Conservation (phyloP, 176 grass and related monocot genomes). For the Stipa capillata region DNA sequence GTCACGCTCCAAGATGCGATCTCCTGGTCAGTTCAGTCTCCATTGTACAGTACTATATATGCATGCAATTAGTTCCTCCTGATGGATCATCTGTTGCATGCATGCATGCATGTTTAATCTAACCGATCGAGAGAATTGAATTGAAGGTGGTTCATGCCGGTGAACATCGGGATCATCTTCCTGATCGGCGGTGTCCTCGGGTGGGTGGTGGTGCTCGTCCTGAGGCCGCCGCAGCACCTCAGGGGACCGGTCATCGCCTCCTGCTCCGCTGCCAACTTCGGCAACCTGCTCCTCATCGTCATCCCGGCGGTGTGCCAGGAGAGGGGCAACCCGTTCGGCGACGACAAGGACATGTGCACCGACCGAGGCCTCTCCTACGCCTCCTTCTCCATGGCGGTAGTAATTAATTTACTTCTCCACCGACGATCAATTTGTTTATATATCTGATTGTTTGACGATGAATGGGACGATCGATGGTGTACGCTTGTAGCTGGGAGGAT, state of each 20-base stretch:
- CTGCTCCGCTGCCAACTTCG: slow-evolving; percentile 61
- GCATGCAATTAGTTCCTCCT: too few relatives aligned
- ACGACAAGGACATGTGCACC: slow-evolving; percentile 11
- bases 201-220: slow-evolving; percentile 40
- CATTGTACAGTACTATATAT: too few relatives aligned
- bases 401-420: background rate
- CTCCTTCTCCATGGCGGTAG: slow-evolving; percentile 84
- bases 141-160: slow-evolving; percentile 78
- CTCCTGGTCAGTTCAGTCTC: slow-evolving; percentile 37
- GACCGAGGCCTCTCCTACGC: slow-evolving; percentile 49
- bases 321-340: slow-evolving; percentile 49
- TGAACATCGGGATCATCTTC: slow-evolving; percentile 64
- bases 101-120: background rate
- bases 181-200: slow-evolving; percentile 50
- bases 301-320: slow-evolving; percentile 56
- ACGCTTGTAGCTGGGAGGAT: slow-evolving; percentile 42
- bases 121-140: background rate
- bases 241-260: slow-evolving; percentile 42
- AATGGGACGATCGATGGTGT: too few relatives aligned
- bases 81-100: too few relatives aligned
- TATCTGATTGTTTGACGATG: too few relatives aligned
- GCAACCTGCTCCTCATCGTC: slow-evolving; percentile 57
- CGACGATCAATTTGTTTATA: too few relatives aligned
- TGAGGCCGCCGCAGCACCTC: slow-evolving; percentile 51
- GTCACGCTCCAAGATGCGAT: slow-evolving; percentile 50